A percentile compares a stretch with the other conserved stretches of the same genome.
Conservation (phyloP, 129 eudicot species). For the Chrysanthemum lavandulifolium region DNA sequence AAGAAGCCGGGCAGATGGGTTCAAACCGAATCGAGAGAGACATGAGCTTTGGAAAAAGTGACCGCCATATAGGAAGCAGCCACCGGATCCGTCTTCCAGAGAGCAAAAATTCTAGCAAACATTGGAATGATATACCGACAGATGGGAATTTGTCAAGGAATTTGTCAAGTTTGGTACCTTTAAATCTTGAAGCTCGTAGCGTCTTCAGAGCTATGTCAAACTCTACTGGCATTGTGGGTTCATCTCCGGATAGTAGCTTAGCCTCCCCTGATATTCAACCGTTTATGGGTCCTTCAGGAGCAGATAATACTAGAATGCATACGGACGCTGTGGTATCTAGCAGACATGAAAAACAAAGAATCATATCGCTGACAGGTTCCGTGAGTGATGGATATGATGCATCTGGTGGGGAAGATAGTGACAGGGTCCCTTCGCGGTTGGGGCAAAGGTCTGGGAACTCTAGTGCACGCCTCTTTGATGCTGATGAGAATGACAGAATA, state of each 20-base stretch:
- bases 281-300: slow-evolving; percentile 55
- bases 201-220: slow-evolving; percentile 34
- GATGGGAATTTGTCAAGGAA: slow-evolving; percentile 28
- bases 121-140: slow-evolving; percentile 17
- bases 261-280: slow-evolving; percentile 84
- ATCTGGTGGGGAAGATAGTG: slow-evolving; percentile 99
- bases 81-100: slow-evolving; percentile 52
- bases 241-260: slow-evolving; percentile 91
- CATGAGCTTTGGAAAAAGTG: slow-evolving; percentile 62
- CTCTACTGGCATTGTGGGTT: slow-evolving; percentile 24
- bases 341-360: slow-evolving; percentile 31
- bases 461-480: slow-evolving; percentile 55
- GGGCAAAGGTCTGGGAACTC: slow-evolving; percentile 53
- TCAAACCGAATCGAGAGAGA: slow-evolving; percentile 46
- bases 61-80: slow-evolving; percentile 47
- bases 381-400: slow-evolving; percentile 94
- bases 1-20: slow-evolving; percentile 29
- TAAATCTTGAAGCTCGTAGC: slow-evolving; percentile 63
- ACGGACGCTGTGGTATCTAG: slow-evolving; percentile 35
- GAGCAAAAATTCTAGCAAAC: slow-evolving; percentile 26
- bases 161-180: slow-evolving; percentile 49
- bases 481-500: slow-evolving; percentile 43
- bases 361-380: slow-evolving; percentile 57
- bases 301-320: slow-evolving; percentile 45
- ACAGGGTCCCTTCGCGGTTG: slow-evolving; percentile 59